Evolutionary conservation across 106 monocot genomes (phyloP).

Genomic region (Iris macrosiphon): DNA sequence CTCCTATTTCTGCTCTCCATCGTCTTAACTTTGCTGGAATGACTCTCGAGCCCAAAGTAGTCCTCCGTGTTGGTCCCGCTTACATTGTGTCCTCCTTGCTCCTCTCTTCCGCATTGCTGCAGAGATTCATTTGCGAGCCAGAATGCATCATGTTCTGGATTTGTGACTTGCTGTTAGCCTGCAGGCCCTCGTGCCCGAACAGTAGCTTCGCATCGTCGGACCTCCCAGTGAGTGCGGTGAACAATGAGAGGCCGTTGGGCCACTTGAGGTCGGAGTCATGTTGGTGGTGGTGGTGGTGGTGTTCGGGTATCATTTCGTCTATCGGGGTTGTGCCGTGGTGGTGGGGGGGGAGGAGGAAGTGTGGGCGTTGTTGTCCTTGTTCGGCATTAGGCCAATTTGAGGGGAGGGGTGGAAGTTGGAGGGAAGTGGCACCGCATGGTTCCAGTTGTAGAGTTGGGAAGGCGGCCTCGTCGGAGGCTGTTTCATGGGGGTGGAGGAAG

Average conservation of each 20-base stretch:
- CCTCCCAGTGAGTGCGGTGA: constrained; percentile 66
- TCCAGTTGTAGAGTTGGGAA: constrained; percentile 52
- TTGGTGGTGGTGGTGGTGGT: background rate
- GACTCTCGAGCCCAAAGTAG: constrained; percentile 40
- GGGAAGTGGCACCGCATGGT: constrained; percentile 22
- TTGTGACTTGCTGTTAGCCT: constrained; percentile 1
- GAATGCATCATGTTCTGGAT: background rate
- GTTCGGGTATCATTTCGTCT: constrained; percentile 24
- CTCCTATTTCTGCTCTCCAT: constrained; percentile 64
- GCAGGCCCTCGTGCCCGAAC: constrained; percentile 19
- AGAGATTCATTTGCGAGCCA: background rate
- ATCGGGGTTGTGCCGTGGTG: constrained; percentile 21
- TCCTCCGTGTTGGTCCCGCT: constrained; percentile 25
- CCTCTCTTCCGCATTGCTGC: background rate
- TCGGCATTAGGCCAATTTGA: constrained; percentile 7
- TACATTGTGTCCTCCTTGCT: background rate
- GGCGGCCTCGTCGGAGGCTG: constrained; percentile 36
- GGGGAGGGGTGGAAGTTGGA: constrained; percentile 22
- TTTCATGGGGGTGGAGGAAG: constrained; percentile 21
- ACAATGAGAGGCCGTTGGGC: constrained; percentile 84
- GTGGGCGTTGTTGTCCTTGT: constrained; percentile 17
- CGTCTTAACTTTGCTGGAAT: constrained; percentile 35
- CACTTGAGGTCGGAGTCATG: constrained; percentile 65
- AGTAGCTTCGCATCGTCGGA: constrained; percentile 63
- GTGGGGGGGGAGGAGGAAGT: constrained; percentile 15